These are phyloP conservation scores for Excoecaria agallocha DNA, from an alignment of 345 rosid species.

Conservation along the genomic window DNA sequence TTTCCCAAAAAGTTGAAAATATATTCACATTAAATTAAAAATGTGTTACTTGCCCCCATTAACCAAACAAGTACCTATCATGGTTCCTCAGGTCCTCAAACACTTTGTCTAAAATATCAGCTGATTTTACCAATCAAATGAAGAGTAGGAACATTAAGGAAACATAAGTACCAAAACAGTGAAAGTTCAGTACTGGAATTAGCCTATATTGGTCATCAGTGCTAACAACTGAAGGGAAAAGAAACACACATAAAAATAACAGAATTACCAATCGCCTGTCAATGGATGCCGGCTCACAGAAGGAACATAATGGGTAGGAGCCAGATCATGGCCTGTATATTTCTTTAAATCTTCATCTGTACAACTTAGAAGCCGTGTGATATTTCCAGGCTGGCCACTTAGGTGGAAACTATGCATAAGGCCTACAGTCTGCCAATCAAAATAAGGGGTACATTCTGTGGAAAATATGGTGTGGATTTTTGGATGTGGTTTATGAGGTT, in stretches of 20 bases:
- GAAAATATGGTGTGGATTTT: conserved; percentile 94
- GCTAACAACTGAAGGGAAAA: neutral
- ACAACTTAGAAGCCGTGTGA: conserved; percentile 96
- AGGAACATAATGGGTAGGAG: conserved; percentile 97
- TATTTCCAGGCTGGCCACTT: conserved; percentile 93
- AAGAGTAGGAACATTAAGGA: neutral
- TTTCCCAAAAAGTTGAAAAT: neutral
- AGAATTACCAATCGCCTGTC: conserved; percentile 87
- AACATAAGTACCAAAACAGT: neutral
- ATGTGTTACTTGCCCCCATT: neutral
- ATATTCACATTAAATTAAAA: neutral
- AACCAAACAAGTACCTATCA: neutral
- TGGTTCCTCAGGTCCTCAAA: neutral
- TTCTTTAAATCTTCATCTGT: conserved; percentile 70
- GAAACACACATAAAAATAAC: conserved; percentile 10
- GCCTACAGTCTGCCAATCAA: conserved; percentile 99
- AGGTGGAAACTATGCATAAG: conserved; percentile 83
- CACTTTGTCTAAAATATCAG: neutral
- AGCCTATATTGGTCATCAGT: neutral
- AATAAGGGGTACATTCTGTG: conserved; percentile 85
- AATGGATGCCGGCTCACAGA: conserved; percentile 95
- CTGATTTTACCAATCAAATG: neutral
- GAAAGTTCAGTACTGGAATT: neutral
- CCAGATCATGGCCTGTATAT: conserved; percentile 83
- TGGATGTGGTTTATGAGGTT: conserved; percentile 49